Evolutionary conservation across 176 grass and related monocot genomes (phyloP), one percentile per base, ranked within the genome.

Genomic region (Tillandsia fasciculata): DNA sequence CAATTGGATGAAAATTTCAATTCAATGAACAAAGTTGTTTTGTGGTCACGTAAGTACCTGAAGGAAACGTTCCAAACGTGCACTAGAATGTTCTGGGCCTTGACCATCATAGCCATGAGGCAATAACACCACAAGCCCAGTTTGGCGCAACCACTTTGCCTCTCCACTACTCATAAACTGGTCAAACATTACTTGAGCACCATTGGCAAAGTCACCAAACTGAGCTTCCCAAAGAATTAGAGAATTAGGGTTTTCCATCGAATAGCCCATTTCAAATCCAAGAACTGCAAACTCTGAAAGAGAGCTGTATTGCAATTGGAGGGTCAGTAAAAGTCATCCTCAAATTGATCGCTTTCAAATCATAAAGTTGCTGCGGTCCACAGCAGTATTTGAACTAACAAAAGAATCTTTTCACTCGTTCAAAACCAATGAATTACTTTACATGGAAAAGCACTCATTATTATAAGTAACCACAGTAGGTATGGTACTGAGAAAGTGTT

Each of bases 221-320:
- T 96, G 92, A 73, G 88, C 92, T 82, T 96, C 92, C 92, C 92
- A 96, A 61, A 96, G 76, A 12, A 96, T 83, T 65, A 92, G 72
- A 52, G 92, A 96, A 80, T 96, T 96, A 28, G 92, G 92, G 74
- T 96, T 96, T 76, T 96, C 92, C 92, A 96, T 96, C 14, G 86
- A 91, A 74, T 96, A 96, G 66, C 92, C 92, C 88, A 92, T 72
- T 76, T 96, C 92, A 84, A 89, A 96, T 42, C 92, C 92, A 80
- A 96, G 79, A 68, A 96, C 92, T 78, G 92, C 92, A 85, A 96
- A 96, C 66, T 96, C 92, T 74, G 92, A 96, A 70, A 96, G 85
- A 56, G 92, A 96, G 89, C 92, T 96, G 92, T 57, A 83, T n/a
- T 83, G 10, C 12, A 1, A 78, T 47, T 58, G 68, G 29, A 59